phyloP scores from a whole-genome alignment of 164 flowering plant species.

The Amborella trichopoda region DNA sequence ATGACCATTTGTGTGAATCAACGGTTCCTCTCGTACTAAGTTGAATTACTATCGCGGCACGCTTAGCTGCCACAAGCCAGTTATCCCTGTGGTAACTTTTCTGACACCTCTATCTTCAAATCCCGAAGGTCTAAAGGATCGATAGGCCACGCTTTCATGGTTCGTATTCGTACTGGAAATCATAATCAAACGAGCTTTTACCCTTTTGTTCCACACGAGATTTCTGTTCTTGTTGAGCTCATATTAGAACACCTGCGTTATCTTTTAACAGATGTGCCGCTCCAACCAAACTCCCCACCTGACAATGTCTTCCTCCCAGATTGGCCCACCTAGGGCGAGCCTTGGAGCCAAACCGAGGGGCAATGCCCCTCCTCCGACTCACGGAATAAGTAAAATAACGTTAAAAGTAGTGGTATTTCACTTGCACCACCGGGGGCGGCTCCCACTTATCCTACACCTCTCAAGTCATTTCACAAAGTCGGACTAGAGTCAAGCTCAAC shows the following conservation, averaged over 20 bases:
- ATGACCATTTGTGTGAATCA: constrained; percentile 9
- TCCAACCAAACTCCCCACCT: constrained; percentile 27
- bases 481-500: too few relatives aligned
- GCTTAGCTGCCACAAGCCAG: constrained; percentile 34
- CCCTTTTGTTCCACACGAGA: neutral
- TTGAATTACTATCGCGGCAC: constrained; percentile 10
- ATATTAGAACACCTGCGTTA: constrained; percentile 27
- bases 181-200: neutral
- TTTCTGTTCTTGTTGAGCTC: constrained; percentile 14
- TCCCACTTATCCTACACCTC: constrained; percentile 4
- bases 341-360: constrained; percentile 19
- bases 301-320: constrained; percentile 23
- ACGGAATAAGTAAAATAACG: constrained; percentile 1
- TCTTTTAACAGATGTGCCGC: constrained; percentile 32
- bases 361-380: constrained; percentile 17
- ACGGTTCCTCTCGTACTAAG: constrained; percentile 6
- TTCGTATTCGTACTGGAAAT: neutral
- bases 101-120: constrained; percentile 29
- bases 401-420: constrained; percentile 1
- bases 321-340: constrained; percentile 8
- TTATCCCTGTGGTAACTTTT: constrained; percentile 39
- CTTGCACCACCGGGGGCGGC: neutral
- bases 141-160: constrained; percentile 23
- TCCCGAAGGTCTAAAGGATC: constrained; percentile 33
- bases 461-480: too few relatives aligned